A percentile compares a stretch with the other conserved stretches of the same genome.
Evolutionary conservation across 179 eudicot genomes (phyloP).

Genomic region (Amaranthus tricolor): DNA sequence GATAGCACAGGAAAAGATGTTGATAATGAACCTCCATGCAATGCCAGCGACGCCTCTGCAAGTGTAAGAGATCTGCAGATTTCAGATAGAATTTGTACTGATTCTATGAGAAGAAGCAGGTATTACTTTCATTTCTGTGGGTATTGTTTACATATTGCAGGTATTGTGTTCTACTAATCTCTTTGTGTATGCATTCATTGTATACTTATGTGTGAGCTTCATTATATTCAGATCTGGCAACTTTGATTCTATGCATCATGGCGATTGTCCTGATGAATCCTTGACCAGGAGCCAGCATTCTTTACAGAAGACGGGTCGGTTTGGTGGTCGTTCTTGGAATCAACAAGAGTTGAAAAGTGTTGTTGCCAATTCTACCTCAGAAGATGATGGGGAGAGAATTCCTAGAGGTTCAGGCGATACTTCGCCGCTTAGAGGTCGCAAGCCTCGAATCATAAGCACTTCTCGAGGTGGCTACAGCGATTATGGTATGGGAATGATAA

Average conservation of each 20-base stretch:
- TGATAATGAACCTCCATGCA: constrained; percentile 23
- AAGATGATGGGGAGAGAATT: constrained; percentile 25
- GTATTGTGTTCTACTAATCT: not conserved
- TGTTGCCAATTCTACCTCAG: constrained; percentile 29
- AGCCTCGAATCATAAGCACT: constrained; percentile 32
- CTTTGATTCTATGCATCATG: constrained; percentile 24
- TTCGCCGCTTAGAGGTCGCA: constrained; percentile 27
- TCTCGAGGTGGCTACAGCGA: constrained; percentile 33
- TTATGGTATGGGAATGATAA: constrained; percentile 28
- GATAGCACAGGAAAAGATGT: constrained; percentile 28
- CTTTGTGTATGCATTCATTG: constrained; percentile 3
- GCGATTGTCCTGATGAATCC: constrained; percentile 33
- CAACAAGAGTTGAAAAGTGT: constrained; percentile 30
- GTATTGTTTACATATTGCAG: not conserved
- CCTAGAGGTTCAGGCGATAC: constrained; percentile 18
- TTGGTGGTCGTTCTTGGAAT: constrained; percentile 25
- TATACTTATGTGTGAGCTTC: constrained; percentile 13
- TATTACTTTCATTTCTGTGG: constrained; percentile 9
- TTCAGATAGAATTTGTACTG: constrained; percentile 32
- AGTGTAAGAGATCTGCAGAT: constrained; percentile 39
- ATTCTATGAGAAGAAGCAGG: constrained; percentile 39
- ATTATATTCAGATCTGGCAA: constrained; percentile 31
- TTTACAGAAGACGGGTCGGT: constrained; percentile 21
- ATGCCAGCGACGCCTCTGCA: constrained; percentile 19
- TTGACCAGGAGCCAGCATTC: constrained; percentile 37